phyloP scores from a whole-genome alignment of 2,329 filamentous ascomycete genomes.

The Aspergillus sp. region DNA sequence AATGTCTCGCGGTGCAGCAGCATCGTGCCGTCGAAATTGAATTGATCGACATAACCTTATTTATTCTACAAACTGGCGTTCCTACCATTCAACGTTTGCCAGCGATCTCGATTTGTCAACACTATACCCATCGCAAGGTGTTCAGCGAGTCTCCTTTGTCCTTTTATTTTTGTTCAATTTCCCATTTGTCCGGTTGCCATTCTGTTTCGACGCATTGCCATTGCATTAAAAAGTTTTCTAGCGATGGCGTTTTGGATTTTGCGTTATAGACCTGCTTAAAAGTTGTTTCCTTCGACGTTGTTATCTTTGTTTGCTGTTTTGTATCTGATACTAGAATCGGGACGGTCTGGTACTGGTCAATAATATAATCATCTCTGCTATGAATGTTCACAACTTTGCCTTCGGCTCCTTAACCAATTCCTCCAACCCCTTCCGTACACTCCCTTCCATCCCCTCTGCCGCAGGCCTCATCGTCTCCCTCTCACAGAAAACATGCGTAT shows the following conservation, averaged over 20 bases:
- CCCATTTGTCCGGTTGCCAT: not conserved
- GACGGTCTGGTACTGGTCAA: not conserved
- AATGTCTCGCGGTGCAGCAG: slow-evolving; percentile 32
- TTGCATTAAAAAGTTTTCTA: not conserved
- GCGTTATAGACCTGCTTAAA: not conserved
- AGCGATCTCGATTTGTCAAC: not conserved
- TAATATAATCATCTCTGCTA: not conserved
- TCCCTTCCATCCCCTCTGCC: slow-evolving; percentile 44
- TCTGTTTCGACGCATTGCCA: not conserved
- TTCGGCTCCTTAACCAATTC: slow-evolving; percentile 40
- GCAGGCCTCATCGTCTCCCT: slow-evolving; percentile 63
- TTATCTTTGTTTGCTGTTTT: not conserved
- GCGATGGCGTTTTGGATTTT: slow-evolving; percentile 3
- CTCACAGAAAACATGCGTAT: slow-evolving; percentile 85
- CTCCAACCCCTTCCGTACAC: slow-evolving; percentile 48
- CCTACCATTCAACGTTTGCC: not conserved
- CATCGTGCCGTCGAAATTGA: slow-evolving; percentile 23
- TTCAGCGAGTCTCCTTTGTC: slow-evolving; percentile 2
- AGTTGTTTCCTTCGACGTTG: not conserved
- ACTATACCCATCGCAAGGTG: not conserved
- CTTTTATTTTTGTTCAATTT: not conserved
- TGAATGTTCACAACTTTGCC: slow-evolving; percentile 19
- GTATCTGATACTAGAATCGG: not conserved
- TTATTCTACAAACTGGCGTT: not conserved
- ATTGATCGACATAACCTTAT: slow-evolving; percentile 10